Base-by-base conservation (phyloP, 108 stramenopile species). In the Nitzschia inconspicua region DNA sequence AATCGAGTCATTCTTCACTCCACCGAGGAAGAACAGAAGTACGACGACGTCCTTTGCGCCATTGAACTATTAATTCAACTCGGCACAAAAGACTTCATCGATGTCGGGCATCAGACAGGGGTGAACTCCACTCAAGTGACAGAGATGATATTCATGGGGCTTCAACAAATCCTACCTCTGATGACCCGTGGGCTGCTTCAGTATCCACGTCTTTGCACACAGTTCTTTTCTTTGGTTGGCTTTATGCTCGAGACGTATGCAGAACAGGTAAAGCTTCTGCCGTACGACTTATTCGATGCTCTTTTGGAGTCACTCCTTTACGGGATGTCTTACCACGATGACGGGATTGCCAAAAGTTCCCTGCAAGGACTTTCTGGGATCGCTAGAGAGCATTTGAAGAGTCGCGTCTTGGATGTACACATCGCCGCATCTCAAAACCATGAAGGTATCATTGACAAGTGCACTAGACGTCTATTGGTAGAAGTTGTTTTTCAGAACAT, bases 171-270 rank as follows among this genome's bases (percentile, higher is more conserved):
- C 35, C 56, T 94, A 6, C 93, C 93, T 7, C 54, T 94, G 37
- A 88, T 94, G 87, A 82, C 86, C 1, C 76, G 86, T 58, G 93
- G 89, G 0, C 68, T 94, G 30, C 66, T 94, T 10, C 89, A 91
- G 52, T 88, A 78, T 47, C 89, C 89, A 23, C 79, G 78, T 11
- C 70, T 94, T 13, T 86, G 85, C 54, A 54, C 68, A 27, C 73
- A 85, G 16, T 94, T 86, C 65, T 91, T 91, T 48, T 77, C 81
- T 5, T 60, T 94, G 55, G 85, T 89, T 18, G 87, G 89, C 0
- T 94, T 85, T 60, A 79, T 87, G 79, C 77, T 91, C 44, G 93
- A 94, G n/a, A 86, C 87, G 7, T 94, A 94, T 62, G 86, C 93
- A 9, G 83, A 87, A 34, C 84, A 91, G 46, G 60, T 87, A 6